Conservation (phyloP, 768 basidiomycete genomes). For the Holtermanniella nyarrowii region DNA sequence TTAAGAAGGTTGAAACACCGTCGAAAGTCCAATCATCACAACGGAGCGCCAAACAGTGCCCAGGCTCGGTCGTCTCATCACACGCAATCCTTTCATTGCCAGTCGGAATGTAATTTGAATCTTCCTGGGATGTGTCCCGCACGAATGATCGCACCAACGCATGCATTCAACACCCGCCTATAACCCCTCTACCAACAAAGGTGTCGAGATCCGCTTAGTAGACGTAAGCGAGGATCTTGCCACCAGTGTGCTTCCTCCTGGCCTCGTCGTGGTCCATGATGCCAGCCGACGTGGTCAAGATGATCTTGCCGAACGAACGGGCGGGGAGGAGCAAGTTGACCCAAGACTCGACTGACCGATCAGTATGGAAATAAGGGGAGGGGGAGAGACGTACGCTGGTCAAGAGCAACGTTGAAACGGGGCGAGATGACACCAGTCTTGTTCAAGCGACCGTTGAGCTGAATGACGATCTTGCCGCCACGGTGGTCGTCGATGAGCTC, state of each 20-base stretch:
- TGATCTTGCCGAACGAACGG: slow-evolving; percentile 92
- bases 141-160: too few relatives aligned
- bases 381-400: slow-evolving; percentile 58
- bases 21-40: too few relatives aligned
- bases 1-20: too few relatives aligned
- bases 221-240: slow-evolving; percentile 85
- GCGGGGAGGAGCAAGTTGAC: slow-evolving; percentile 93
- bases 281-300: slow-evolving; percentile 93
- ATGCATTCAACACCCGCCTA: too few relatives aligned
- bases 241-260: slow-evolving; percentile 86
- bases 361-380: not conserved
- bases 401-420: slow-evolving; percentile 90
- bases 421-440: slow-evolving; percentile 99
- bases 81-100: too few relatives aligned
- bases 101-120: too few relatives aligned
- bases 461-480: slow-evolving; percentile 93
- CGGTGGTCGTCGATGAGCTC: slow-evolving; percentile 99
- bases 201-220: too few relatives aligned
- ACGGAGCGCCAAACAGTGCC: too few relatives aligned
- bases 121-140: too few relatives aligned
- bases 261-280: slow-evolving; percentile 99
- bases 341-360: slow-evolving; percentile 50
- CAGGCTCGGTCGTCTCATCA: too few relatives aligned
- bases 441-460: slow-evolving; percentile 96
- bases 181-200: too few relatives aligned